Conservation (phyloP, 192 early-diverging fungal species). For the Diversispora eburnea region DNA sequence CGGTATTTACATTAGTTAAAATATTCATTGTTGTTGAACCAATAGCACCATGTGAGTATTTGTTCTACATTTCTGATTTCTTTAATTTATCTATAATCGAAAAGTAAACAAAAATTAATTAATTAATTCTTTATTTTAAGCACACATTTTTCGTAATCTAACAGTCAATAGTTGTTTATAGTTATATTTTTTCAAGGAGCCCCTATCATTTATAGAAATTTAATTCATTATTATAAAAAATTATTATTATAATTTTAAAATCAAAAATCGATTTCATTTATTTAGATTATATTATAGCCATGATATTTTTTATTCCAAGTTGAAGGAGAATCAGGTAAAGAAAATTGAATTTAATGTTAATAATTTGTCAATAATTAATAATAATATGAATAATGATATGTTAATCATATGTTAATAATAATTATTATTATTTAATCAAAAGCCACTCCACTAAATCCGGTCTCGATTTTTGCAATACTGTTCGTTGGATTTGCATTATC, state of each 20-base stretch:
- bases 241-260: constrained; percentile 52
- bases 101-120: constrained; percentile 29
- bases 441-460: constrained; percentile 76
- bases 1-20: constrained; percentile 62
- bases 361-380: background rate
- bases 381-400: no score
- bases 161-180: background rate
- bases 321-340: constrained; percentile 48
- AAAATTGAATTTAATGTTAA: background rate
- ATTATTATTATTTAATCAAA: background rate
- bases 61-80: background rate
- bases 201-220: background rate
- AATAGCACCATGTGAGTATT: constrained; percentile 54
- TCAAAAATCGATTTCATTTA: constrained; percentile 57
- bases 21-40: constrained; percentile 60
- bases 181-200: background rate
- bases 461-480: constrained; percentile 66
- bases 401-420: background rate
- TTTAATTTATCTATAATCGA: background rate
- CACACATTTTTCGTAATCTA: background rate
- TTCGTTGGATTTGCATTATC: constrained; percentile 58
- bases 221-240: background rate
- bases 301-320: constrained; percentile 80
- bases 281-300: constrained; percentile 27
- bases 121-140: background rate